phyloP scores from a whole-genome alignment of 2,329 filamentous ascomycete genomes.

The Aureobasidium sp. region DNA sequence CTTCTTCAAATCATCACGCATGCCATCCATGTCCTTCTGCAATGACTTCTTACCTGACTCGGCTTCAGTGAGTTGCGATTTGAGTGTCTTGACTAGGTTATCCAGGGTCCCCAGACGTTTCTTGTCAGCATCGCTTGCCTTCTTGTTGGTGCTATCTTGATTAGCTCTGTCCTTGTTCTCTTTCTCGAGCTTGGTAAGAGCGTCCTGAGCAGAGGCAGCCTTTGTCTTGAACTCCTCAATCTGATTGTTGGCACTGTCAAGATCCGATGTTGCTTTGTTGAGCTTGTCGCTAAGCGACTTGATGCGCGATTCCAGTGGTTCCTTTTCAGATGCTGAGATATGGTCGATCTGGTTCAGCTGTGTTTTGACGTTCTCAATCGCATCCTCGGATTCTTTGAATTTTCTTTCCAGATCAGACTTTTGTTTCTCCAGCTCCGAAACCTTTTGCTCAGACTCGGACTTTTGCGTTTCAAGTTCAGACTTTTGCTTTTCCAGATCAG shows the following conservation, averaged over 20 bases:
- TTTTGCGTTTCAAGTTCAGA: slow-evolving; percentile 5
- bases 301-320: slow-evolving; percentile 12
- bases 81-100: slow-evolving; percentile 48
- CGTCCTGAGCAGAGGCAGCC: slow-evolving; percentile 25
- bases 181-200: slow-evolving; percentile 32
- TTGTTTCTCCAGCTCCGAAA: slow-evolving; percentile 1
- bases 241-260: slow-evolving; percentile 30
- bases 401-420: slow-evolving; percentile 4
- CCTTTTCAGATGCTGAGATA: slow-evolving; percentile 5
- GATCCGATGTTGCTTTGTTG: slow-evolving; percentile 37
- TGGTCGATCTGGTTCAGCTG: background rate
- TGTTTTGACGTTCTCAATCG: background rate
- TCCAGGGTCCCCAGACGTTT: slow-evolving; percentile 50
- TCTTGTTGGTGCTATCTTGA: slow-evolving; percentile 1
- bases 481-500: slow-evolving; percentile 9
- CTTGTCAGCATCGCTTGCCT: slow-evolving; percentile 33
- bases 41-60: slow-evolving; percentile 43
- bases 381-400: background rate
- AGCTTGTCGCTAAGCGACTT: slow-evolving; percentile 37
- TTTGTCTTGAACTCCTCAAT: background rate
- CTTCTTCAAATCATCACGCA: slow-evolving; percentile 27
- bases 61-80: slow-evolving; percentile 47
- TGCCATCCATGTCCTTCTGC: slow-evolving; percentile 37
- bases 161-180: slow-evolving; percentile 38
- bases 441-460: slow-evolving; percentile 6